Evolutionary conservation across 2,329 filamentous ascomycete genomes (phyloP), one percentile per base, ranked within the genome.

Genomic region (Teratosphaeria zuluensis): DNA sequence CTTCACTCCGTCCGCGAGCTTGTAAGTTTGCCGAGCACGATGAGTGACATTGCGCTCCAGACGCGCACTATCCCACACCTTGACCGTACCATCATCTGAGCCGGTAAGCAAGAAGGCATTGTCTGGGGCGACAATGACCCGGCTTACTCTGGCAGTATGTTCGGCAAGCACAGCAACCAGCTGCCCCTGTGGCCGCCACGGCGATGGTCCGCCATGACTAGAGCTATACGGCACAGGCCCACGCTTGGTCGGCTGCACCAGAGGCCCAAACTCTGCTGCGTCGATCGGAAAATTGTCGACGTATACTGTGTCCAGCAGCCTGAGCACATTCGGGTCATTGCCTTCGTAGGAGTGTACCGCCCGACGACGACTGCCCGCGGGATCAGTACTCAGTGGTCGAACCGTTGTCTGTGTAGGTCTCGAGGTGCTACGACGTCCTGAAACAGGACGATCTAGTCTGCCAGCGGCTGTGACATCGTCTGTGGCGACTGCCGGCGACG

Each of bases 21-120:
- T 86, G 74, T 96, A 88, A 0, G 89, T 95, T 69, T 95, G 89
- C 24, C 92, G 83, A 31, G 94, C 91, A 51, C 91, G 84, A 67
- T 95, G 88, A 0, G 89, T 88, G 55, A 97, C 84, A 70, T 96
- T 97, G 52, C 91, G 87, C 74, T 99, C 94, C 6, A 99, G 80
- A 28, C 94, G 83, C 30, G 85, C 86, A 30, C 90, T 88, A 74
- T 99, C 94, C 94, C 94, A 99, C 4, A 99, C 82, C 69, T 90
- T 95, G 58, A 96, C 89, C 6, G 83, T 85, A 2, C 94, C 90
- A 73, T 99, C 94, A 68, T 96, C 90, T 9, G 92, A 92, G 6
- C 86, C 92, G 0, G 94, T 97, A 58, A 96, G 81, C 73, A 99
- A 99, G 75, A 99, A 99, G 4, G 86, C 78, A 71, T 99, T 92